Conservation (phyloP, 1,284 basidiomycete genomes). For the Microbotryum violaceum region DNA sequence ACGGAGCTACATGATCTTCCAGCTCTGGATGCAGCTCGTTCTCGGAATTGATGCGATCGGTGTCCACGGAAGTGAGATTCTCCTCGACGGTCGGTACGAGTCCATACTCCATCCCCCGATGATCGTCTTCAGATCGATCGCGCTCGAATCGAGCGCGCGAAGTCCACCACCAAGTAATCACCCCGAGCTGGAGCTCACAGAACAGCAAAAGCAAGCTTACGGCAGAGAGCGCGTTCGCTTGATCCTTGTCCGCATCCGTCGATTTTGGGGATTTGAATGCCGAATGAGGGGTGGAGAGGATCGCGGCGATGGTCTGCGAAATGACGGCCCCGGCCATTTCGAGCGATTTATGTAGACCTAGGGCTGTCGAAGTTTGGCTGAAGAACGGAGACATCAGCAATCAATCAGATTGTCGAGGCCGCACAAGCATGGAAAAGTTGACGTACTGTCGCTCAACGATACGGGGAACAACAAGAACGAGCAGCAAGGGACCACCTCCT, state of each 20-base stretch:
- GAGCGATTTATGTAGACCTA: constrained; percentile 22
- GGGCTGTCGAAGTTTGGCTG: constrained; percentile 21
- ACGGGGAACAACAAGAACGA: constrained; percentile 26
- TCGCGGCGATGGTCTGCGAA: constrained; percentile 11
- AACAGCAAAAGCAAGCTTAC: neutral
- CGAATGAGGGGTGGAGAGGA: constrained; percentile 5
- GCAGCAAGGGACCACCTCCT: constrained; percentile 17
- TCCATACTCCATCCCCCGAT: neutral
- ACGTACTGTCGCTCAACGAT: constrained; percentile 18
- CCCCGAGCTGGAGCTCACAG: neutral
- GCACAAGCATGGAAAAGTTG: neutral
- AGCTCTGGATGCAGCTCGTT: neutral
- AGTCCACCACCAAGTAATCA: neutral
- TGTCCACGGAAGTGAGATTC: neutral
- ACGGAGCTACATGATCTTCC: too few relatives aligned
- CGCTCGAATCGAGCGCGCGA: neutral
- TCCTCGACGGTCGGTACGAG: neutral
- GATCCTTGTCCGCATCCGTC: too few relatives aligned
- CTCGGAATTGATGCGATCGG: neutral
- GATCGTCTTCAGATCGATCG: neutral
- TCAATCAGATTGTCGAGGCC: neutral
- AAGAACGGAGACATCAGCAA: neutral
- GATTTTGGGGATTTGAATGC: neutral
- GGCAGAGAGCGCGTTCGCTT: neutral
- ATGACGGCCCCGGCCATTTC: constrained; percentile 28